Conservation (phyloP, 1,284 basidiomycete species). For the Trichosporon inkin region DNA sequence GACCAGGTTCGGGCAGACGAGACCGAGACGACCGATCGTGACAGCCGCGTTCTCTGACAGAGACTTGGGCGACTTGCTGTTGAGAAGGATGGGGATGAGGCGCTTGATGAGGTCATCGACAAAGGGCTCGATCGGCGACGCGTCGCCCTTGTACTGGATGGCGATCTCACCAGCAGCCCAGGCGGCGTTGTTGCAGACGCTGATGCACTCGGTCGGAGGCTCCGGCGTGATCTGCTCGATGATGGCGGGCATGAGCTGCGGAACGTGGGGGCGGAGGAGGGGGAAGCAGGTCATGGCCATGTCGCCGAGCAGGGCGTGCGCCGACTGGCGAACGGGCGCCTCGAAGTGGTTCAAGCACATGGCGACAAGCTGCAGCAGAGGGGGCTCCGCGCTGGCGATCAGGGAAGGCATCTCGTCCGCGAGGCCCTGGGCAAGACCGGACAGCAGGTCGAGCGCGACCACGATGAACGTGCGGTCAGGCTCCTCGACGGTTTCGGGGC, state of each 20-base stretch:
- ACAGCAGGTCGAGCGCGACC: slow-evolving; percentile 89
- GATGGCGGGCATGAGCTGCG: slow-evolving; percentile 83
- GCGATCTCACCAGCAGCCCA: slow-evolving; percentile 99
- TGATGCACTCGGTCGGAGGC: slow-evolving; percentile 64
- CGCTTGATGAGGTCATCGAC: slow-evolving; percentile 79
- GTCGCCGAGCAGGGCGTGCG: slow-evolving; percentile 95
- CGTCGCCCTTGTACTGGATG: slow-evolving; percentile 61
- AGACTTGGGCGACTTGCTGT: slow-evolving; percentile 86
- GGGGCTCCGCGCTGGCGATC: slow-evolving; percentile 66
- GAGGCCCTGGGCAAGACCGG: slow-evolving; percentile 91
- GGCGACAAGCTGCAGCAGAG: slow-evolving; percentile 71
- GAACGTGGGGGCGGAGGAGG: slow-evolving; percentile 76
- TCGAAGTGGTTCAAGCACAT: slow-evolving; percentile 89
- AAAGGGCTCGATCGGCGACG: slow-evolving; percentile 68
- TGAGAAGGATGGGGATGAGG: slow-evolving; percentile 84
- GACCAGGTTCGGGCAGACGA: slow-evolving; percentile 83
- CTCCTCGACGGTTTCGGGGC: slow-evolving; percentile 75
- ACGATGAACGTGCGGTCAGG: slow-evolving; percentile 95
- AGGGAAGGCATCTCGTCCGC: slow-evolving; percentile 69
- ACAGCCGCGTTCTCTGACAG: slow-evolving; percentile 98
- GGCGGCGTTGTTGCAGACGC: slow-evolving; percentile 98
- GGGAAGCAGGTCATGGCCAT: slow-evolving; percentile 85
- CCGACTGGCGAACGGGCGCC: slow-evolving; percentile 90
- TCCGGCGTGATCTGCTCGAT: slow-evolving; percentile 74
- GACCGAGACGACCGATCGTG: slow-evolving; percentile 93